Evolutionary conservation across 1,284 basidiomycete species (phyloP), one percentile per base, ranked within the genome.

Genomic region (Ustilago hordei): DNA sequence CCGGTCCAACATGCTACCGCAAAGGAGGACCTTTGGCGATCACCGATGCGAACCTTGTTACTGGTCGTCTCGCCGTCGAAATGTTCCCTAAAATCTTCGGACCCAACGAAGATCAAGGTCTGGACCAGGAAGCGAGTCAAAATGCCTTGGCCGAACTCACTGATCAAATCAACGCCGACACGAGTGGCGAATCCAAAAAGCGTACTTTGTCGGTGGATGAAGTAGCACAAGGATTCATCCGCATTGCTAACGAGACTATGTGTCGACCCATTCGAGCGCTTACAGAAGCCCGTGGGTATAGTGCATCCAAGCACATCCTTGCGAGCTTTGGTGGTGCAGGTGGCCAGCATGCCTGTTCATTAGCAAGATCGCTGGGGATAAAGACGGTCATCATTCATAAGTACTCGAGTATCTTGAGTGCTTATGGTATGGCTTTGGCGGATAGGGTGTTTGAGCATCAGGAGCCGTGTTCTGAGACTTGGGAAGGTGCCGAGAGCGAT

Each of bases 271-370:
- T 98, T 69, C 91, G 95, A 8, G 92, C 95, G 1, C 86, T 98
- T 69, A 98, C 95, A 0, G 95, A 96, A 87, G 94, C 93, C 1
- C 88, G 93, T 55, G 95, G 95, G 5, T 91, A 94, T 86, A 92
- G 93, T 3, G 93, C 93, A 0, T 90, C 91, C 1, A 92, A 91
- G 81, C 95, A 98, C 84, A 90, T 94, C 91, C 92, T 98, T 5
- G 92, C 94, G 3, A 93, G 91, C 70, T 98, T 98, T 81, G 95
- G 94, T 31, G 94, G 94, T 19, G 94, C 94, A 3, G 94, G 94
- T 13, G 94, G 95, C 0, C 95, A 96, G 82, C 94, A 95, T 79
- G 94, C 93, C 5, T 95, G 93, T 88, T 92, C 94, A 78, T 93
- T 96, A 55, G 93, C 89, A n/a, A 89, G 90, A 31, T 88, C 93